Evolutionary conservation across 345 rosid genomes (phyloP), one percentile per base, ranked within the genome.

Genomic region (Eucalyptus marginata): DNA sequence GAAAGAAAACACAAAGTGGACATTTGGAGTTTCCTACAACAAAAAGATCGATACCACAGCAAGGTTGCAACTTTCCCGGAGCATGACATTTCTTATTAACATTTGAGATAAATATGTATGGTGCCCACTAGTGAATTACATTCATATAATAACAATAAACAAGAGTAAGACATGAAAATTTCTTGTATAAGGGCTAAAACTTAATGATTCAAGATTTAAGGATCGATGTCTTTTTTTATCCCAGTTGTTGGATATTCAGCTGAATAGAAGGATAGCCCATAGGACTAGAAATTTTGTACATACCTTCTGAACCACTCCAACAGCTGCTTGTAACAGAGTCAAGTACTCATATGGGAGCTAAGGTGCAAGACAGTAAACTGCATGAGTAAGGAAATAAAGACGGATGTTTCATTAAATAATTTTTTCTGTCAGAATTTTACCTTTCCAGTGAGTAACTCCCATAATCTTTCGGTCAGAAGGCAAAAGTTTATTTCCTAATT

Each of bases 231-330:
- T 31, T 16, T 66, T 15, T 66, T 66, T 16, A 31, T 15, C 43
- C 79, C 18, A 31, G 10, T 66, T 31, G 40, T 66, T 66, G 43
- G 43, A 31, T 31, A 66, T 66, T 31, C 8, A 12, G 87, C 87
- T 29, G 43, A 49, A 66, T 16, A 31, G 79, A 31, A 66, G 79
- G 43, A 31, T 31, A 66, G 79, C 10, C 79, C 43, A n/a, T 12
- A 17, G 59, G 58, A 43, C 44, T 20, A 59, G n/a, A 62, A 27
- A 44, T 16, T 36, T 87, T 47, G 17, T 52, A n/a, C 43, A 86
- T 94, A 97, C 99, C 99, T 96, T 96, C 90, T 96, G 99, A 90
- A 96, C 99, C 62, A 96, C 99, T 71, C 97, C 98, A 86, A 97
- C 97, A 40, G 99, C 99, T 79, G 99, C 99, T 91, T 97, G 98